phyloP scores from a whole-genome alignment of 2,329 filamentous ascomycete genomes.

The Nannizziopsis arthrosporioides region DNA sequence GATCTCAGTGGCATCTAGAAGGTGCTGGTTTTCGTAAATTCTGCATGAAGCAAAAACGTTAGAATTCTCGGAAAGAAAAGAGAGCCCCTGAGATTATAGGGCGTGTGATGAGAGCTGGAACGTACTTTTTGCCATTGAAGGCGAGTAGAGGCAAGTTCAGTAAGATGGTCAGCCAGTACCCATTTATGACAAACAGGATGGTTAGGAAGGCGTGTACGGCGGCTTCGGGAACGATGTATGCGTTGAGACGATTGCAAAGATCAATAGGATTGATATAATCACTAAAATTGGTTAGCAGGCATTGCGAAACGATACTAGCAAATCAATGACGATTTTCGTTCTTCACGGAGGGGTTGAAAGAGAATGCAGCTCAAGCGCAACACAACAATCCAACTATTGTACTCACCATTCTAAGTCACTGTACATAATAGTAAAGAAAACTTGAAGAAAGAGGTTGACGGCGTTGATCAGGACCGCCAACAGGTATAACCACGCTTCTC shows the following conservation, averaged over 20 bases:
- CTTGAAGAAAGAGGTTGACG: slow-evolving; percentile 98
- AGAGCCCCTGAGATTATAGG: neutral
- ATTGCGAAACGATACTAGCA: neutral
- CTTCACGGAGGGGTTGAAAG: neutral
- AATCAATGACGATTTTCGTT: neutral
- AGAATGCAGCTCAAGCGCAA: neutral
- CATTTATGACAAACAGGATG: slow-evolving; percentile 92
- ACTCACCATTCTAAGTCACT: slow-evolving; percentile 96
- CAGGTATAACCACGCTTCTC: slow-evolving; percentile 96
- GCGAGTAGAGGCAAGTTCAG: slow-evolving; percentile 84
- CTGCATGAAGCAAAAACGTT: slow-evolving; percentile 37
- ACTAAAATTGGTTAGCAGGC: slow-evolving; percentile 37
- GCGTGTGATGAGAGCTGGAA: slow-evolving; percentile 17
- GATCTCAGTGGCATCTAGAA: slow-evolving; percentile 95
- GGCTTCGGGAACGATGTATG: slow-evolving; percentile 97
- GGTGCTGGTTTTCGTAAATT: slow-evolving; percentile 92
- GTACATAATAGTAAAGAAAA: slow-evolving; percentile 99
- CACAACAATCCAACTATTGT: neutral
- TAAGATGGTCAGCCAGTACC: slow-evolving; percentile 89
- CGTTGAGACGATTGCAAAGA: slow-evolving; percentile 99
- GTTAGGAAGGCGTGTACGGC: slow-evolving; percentile 95
- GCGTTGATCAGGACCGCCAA: slow-evolving; percentile 98
- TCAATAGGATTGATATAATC: slow-evolving; percentile 99
- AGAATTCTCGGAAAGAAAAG: neutral
- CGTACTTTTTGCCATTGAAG: slow-evolving; percentile 97